These are phyloP conservation scores for Pyrus communis DNA, from an alignment of 306 rosid species.

Conservation along the genomic window DNA sequence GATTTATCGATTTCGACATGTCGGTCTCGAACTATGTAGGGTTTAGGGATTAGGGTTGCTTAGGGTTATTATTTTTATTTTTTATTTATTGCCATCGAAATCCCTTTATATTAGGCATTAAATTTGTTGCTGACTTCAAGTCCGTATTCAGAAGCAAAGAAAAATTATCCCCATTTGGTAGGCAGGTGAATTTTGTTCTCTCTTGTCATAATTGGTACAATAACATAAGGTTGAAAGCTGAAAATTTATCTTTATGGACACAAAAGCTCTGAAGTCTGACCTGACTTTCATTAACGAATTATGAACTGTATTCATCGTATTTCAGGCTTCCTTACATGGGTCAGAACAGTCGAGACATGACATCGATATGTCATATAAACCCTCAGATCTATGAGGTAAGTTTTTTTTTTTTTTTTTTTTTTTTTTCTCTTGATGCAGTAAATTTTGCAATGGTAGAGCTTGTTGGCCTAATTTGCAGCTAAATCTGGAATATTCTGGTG, in stretches of 20 bases:
- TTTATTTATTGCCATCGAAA: not conserved
- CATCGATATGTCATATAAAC: not conserved
- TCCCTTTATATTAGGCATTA: not conserved
- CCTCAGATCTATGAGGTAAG: not conserved
- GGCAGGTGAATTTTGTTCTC: not conserved
- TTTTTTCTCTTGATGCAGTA: not conserved
- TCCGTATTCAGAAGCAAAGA: not conserved
- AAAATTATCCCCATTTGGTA: not conserved
- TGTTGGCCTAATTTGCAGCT: not conserved
- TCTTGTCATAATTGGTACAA: not conserved
- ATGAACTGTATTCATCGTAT: not conserved
- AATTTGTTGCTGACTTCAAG: not conserved
- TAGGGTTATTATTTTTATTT: not conserved
- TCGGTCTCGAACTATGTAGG: not conserved
- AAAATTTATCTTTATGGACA: not conserved
- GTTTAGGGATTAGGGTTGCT: not conserved
- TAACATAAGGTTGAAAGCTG: not conserved
- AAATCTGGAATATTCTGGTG: not conserved
- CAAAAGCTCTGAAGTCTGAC: not conserved
- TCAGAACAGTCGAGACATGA: not conserved
- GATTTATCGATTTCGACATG: not conserved
- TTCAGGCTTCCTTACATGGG: not conserved
- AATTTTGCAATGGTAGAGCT: not conserved
- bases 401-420: not conserved
- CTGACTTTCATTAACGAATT: not conserved